These are phyloP conservation scores for Podila epigama DNA, from an alignment of 192 early-diverging fungal species.

Conservation along the genomic window DNA sequence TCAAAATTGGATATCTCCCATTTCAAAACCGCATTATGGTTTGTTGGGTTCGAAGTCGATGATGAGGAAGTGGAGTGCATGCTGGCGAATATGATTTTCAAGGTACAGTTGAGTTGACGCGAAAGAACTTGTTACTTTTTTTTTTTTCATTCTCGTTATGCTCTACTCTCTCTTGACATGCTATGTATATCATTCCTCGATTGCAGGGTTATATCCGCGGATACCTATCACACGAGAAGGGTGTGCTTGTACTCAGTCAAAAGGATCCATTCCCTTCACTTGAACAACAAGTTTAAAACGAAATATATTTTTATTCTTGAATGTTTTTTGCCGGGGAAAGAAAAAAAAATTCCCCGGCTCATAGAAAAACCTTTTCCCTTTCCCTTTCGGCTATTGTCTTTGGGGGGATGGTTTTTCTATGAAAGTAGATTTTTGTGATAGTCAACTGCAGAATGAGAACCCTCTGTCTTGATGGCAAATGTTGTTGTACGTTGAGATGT, in stretches of 20 bases:
- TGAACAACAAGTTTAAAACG: neutral
- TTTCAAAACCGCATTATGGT: constrained; percentile 72
- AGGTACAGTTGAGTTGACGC: constrained; percentile 51
- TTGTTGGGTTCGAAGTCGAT: constrained; percentile 62
- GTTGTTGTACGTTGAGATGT: no score
- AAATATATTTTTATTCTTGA: neutral
- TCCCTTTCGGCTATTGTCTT: no score
- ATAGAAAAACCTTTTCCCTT: neutral
- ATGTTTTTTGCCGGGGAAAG: neutral
- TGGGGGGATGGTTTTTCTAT: no score
- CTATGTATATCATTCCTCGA: no score
- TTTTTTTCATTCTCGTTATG: neutral
- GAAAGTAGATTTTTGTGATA: no score
- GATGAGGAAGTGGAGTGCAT: constrained; percentile 85
- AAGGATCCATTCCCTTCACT: constrained; percentile 78
- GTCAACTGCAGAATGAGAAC: no score
- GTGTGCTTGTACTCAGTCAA: constrained; percentile 76
- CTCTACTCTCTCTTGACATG: constrained; percentile 3
- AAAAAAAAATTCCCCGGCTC: neutral
- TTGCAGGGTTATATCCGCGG: constrained; percentile 83
- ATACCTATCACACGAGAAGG: constrained; percentile 84
- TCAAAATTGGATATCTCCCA: constrained; percentile 65
- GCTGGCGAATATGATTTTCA: constrained; percentile 89
- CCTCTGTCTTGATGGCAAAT: no score
- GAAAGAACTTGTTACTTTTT: neutral